A percentile compares a stretch with the other conserved stretches of the same genome.
Conservation (phyloP, 352 stramenopile genomes). For the Hyaloperonospora brassicae region DNA sequence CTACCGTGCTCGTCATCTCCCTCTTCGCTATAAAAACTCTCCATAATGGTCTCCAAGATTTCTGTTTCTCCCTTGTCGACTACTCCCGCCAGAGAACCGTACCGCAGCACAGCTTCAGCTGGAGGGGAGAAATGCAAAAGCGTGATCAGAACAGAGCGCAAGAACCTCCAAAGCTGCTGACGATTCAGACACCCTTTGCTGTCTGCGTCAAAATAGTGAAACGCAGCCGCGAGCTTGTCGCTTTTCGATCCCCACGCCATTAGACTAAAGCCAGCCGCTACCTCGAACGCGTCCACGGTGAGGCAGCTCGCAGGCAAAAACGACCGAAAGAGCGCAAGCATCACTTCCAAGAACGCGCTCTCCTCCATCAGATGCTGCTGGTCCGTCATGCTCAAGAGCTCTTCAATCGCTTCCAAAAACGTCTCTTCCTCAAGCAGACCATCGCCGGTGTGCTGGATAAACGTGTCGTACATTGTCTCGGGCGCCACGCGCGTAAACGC, state of each 20-base stretch:
- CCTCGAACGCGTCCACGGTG: conserved; percentile 75
- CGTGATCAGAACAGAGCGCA: conserved; percentile 72
- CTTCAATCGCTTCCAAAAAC: conserved; percentile 72
- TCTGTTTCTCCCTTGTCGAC: conserved; percentile 72
- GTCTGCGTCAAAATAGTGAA: conserved; percentile 82
- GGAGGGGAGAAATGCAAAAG: conserved; percentile 69
- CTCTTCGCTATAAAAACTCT: conserved; percentile 29
- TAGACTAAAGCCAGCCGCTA: conserved; percentile 73
- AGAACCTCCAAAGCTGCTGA: conserved; percentile 76
- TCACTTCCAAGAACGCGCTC: conserved; percentile 64
- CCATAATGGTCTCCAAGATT: conserved; percentile 71
- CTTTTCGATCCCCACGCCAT: conserved; percentile 82
- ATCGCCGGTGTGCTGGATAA: conserved; percentile 79
- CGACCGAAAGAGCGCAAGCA: conserved; percentile 66
- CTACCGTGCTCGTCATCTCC: conserved; percentile 25
- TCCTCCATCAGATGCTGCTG: conserved; percentile 64
- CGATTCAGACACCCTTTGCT: conserved; percentile 72
- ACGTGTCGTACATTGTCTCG: conserved; percentile 79
- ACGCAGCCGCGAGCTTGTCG: conserved; percentile 73
- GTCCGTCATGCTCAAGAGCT: conserved; percentile 72
- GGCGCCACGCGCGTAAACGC: conserved; percentile 65
- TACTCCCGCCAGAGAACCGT: conserved; percentile 60
- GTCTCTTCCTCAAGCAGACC: conserved; percentile 77
- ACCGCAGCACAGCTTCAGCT: conserved; percentile 38
- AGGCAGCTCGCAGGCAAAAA: conserved; percentile 58